These are phyloP conservation scores for Eimeria necatrix DNA, from an alignment of 169 alveolate genomes.

Conservation along the genomic window DNA sequence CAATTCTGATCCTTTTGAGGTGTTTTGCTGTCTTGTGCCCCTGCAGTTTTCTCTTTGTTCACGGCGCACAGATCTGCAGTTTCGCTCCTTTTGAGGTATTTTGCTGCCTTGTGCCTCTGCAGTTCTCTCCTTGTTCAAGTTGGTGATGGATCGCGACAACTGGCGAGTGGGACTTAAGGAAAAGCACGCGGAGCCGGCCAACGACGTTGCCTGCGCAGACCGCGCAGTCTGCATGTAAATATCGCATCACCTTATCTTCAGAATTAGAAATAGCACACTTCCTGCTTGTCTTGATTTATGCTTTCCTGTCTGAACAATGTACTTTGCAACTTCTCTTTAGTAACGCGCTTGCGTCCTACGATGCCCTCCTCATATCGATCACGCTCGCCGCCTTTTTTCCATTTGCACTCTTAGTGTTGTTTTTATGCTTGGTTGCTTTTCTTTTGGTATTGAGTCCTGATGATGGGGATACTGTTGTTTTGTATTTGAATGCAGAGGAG, in stretches of 20 bases:
- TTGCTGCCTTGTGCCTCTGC: not conserved
- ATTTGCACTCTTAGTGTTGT: not conserved
- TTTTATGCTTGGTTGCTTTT: not conserved
- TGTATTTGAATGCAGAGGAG: constrained; percentile 63
- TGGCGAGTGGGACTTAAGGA: constrained; percentile 78
- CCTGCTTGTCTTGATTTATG: too few species aligned
- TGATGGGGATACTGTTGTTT: not conserved
- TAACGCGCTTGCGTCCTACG: too few species aligned
- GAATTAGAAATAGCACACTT: too few species aligned
- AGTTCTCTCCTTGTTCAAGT: constrained; percentile 59
- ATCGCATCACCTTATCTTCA: not conserved
- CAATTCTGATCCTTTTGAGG: not conserved
- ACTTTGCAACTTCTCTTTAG: too few species aligned
- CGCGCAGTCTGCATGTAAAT: constrained; percentile 67
- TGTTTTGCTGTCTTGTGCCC: too few species aligned
- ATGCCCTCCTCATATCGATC: too few species aligned
- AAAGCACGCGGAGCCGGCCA: constrained; percentile 39
- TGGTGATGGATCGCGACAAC: constrained; percentile 66
- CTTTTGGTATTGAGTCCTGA: not conserved
- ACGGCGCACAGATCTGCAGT: not conserved
- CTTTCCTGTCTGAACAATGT: too few species aligned
- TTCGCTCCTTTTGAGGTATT: not conserved
- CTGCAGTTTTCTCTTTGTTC: too few species aligned
- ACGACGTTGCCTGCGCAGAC: constrained; percentile 66
- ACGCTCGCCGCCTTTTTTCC: not conserved